Conservation (phyloP, 2,329 filamentous ascomycete species). For the Magnaporthiopsis incrustans region DNA sequence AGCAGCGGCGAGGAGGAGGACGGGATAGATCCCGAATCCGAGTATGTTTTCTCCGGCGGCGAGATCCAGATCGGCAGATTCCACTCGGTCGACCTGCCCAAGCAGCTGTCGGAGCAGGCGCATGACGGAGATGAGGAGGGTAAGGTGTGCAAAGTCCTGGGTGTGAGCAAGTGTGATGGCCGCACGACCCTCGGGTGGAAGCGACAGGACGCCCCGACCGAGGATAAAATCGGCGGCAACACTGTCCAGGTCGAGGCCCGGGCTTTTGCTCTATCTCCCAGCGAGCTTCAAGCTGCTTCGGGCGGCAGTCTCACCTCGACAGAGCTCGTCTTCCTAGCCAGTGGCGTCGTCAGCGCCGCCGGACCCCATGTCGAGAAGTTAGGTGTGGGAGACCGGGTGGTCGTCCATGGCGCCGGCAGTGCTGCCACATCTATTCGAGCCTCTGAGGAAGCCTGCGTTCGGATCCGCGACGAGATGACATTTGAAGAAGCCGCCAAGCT, state of each 20-base stretch:
- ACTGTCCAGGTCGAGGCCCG: background rate
- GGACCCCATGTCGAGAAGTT: constrained; percentile 3
- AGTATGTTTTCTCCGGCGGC: constrained; percentile 5
- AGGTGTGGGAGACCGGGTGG: constrained; percentile 1
- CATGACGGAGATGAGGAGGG: too few relatives aligned
- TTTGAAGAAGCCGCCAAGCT: background rate
- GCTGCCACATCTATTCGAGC: background rate
- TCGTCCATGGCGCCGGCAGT: background rate
- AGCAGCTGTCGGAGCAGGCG: background rate
- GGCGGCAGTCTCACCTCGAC: background rate
- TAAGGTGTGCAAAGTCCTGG: background rate
- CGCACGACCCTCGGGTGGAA: background rate
- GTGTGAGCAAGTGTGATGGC: background rate
- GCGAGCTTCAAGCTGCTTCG: background rate
- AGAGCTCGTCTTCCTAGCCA: background rate
- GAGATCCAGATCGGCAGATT: constrained; percentile 6
- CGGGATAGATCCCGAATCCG: constrained; percentile 2
- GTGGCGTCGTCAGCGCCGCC: constrained; percentile 1
- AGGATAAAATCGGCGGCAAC: background rate
- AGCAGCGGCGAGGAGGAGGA: background rate
- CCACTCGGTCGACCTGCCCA: background rate
- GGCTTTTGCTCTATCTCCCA: background rate
- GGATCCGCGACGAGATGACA: background rate
- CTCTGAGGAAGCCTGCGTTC: background rate
- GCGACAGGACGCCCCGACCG: background rate